Evolutionary conservation across 441 rosid genomes (phyloP).

Genomic region (Erodium texanum): DNA sequence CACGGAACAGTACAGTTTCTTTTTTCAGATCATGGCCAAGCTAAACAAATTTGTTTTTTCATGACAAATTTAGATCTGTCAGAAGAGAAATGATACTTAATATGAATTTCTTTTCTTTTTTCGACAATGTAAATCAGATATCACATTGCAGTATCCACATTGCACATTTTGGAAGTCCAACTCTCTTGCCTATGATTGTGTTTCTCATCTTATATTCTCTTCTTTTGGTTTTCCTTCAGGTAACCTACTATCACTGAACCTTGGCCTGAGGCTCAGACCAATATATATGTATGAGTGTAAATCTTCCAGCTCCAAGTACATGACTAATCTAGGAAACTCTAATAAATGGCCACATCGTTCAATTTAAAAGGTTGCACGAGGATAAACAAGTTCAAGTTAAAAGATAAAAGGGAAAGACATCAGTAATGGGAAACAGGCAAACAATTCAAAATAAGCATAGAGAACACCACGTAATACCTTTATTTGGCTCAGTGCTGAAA

Average conservation of each 20-base stretch:
- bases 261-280: background rate
- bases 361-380: background rate
- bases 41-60: background rate
- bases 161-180: background rate
- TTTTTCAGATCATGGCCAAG: background rate
- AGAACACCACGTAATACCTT: constrained; percentile 37
- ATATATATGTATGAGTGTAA: background rate
- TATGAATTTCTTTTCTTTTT: background rate
- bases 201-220: background rate
- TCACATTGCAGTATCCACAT: background rate
- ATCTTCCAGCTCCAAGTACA: background rate
- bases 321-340: background rate
- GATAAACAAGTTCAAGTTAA: background rate
- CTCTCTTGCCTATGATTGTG: background rate
- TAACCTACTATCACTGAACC: background rate
- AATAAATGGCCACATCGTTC: background rate
- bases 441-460: background rate
- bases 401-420: background rate
- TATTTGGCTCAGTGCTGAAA: constrained; percentile 75
- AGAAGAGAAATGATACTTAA: background rate
- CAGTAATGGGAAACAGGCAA: background rate
- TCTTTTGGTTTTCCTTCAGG: background rate
- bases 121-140: background rate
- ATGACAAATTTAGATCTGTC: background rate
- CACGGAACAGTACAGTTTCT: background rate